Conservation (phyloP, 352 stramenopile species). For the Phytophthora citricola region DNA sequence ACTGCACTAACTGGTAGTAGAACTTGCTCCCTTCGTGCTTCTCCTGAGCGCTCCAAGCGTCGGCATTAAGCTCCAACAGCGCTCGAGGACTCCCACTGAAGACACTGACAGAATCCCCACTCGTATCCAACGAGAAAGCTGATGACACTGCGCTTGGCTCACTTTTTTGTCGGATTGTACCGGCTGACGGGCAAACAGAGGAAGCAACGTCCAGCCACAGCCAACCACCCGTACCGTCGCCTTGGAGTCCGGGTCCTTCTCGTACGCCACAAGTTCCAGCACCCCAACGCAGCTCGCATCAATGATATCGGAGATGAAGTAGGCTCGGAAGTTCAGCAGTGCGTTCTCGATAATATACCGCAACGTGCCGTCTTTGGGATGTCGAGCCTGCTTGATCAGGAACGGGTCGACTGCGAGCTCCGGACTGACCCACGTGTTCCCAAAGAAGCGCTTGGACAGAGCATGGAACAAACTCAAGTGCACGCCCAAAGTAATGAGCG, state of each 20-base stretch:
- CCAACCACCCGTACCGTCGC: slow-evolving; percentile 74
- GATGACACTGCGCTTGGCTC: slow-evolving; percentile 22
- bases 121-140: slow-evolving; percentile 40
- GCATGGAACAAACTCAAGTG: slow-evolving; percentile 92
- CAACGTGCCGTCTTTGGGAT: slow-evolving; percentile 51
- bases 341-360: slow-evolving; percentile 64
- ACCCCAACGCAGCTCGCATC: slow-evolving; percentile 93
- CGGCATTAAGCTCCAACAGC: slow-evolving; percentile 67
- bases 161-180: slow-evolving; percentile 3
- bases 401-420: slow-evolving; percentile 62
- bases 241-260: slow-evolving; percentile 85
- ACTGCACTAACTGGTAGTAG: slow-evolving; percentile 67
- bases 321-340: slow-evolving; percentile 73
- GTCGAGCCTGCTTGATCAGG: slow-evolving; percentile 57
- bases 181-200: slow-evolving; percentile 74
- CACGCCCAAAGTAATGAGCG: slow-evolving; percentile 69
- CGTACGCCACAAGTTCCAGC: slow-evolving; percentile 93
- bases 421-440: slow-evolving; percentile 90
- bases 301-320: slow-evolving; percentile 86
- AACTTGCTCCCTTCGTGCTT: slow-evolving; percentile 70
- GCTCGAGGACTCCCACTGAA: slow-evolving; percentile 77
- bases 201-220: slow-evolving; percentile 93
- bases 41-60: slow-evolving; percentile 60
- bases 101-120: slow-evolving; percentile 65
- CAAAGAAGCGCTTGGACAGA: slow-evolving; percentile 89